Evolutionary conservation across 139 green algal genomes (phyloP).

Genomic region (Dunaliella primolecta): DNA sequence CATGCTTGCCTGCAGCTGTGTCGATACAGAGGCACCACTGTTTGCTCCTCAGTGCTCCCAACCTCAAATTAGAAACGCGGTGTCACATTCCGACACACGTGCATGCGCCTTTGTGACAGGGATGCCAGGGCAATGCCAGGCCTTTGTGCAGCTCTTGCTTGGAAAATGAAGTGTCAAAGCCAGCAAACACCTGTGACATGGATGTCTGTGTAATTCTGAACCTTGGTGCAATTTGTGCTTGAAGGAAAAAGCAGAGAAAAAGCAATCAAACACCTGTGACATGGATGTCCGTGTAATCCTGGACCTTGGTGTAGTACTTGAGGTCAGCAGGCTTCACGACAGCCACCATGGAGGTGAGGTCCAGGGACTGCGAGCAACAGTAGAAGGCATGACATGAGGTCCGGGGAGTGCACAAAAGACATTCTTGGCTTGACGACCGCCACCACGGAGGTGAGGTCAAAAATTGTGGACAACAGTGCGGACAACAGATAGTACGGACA

Average conservation of each 20-base stretch:
- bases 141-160: background rate
- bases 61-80: too few species aligned
- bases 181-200: constrained; percentile 31
- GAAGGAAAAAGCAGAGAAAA: too few species aligned
- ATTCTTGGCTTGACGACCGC: background rate
- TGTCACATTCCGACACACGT: too few species aligned
- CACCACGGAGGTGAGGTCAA: background rate
- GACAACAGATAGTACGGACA: too few species aligned
- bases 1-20: too few species aligned
- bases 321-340: constrained; percentile 70
- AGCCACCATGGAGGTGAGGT: constrained; percentile 70
- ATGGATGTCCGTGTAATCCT: constrained; percentile 69
- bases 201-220: background rate
- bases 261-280: constrained; percentile 51
- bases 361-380: constrained; percentile 44
- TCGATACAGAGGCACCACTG: too few species aligned
- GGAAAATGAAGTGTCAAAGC: too few species aligned
- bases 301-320: constrained; percentile 85
- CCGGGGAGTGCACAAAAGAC: too few species aligned
- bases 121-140: background rate
- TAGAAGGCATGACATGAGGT: too few species aligned
- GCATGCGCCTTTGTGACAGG: background rate
- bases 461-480: too few species aligned
- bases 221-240: background rate
- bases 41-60: too few species aligned